A percentile compares a stretch with the other conserved stretches of the same genome.
Evolutionary conservation across 2,329 filamentous ascomycete species (phyloP).

Genomic region (Fusarium albosuccineum): DNA sequence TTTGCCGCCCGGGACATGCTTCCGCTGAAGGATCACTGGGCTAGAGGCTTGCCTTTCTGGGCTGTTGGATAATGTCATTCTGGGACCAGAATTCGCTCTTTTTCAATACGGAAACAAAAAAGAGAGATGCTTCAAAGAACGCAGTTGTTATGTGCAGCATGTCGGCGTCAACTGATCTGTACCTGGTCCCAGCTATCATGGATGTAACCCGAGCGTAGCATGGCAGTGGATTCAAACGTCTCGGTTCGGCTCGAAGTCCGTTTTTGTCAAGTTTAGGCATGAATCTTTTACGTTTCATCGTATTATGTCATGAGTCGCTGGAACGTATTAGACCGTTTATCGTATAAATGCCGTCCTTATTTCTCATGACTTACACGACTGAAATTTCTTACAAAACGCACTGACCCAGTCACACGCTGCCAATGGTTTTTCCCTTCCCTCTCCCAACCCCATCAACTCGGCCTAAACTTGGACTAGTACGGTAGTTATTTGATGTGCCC

Average conservation of each 20-base stretch:
- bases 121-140: not conserved
- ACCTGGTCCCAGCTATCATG: not conserved
- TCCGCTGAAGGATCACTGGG: not conserved
- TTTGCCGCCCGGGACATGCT: too few relatives aligned
- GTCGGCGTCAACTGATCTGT: not conserved
- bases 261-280: too few relatives aligned
- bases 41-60: not conserved
- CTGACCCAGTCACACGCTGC: slow-evolving; percentile 5
- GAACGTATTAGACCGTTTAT: too few relatives aligned
- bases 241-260: not conserved
- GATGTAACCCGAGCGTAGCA: slow-evolving; percentile 9
- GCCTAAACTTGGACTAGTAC: not conserved
- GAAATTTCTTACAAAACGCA: slow-evolving; percentile 5
- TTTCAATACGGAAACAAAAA: too few relatives aligned
- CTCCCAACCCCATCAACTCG: not conserved
- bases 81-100: not conserved
- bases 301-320: not conserved
- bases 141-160: not conserved
- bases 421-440: not conserved
- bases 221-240: not conserved
- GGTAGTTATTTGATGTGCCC: not conserved
- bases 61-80: not conserved
- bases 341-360: not conserved
- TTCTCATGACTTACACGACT: not conserved
- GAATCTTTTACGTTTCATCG: too few relatives aligned